A percentile compares a stretch with the other conserved stretches of the same genome.
These are phyloP conservation scores for Saksenaea vasiformis DNA, from an alignment of 371 early-diverging fungal genomes.

Conservation along the genomic window DNA sequence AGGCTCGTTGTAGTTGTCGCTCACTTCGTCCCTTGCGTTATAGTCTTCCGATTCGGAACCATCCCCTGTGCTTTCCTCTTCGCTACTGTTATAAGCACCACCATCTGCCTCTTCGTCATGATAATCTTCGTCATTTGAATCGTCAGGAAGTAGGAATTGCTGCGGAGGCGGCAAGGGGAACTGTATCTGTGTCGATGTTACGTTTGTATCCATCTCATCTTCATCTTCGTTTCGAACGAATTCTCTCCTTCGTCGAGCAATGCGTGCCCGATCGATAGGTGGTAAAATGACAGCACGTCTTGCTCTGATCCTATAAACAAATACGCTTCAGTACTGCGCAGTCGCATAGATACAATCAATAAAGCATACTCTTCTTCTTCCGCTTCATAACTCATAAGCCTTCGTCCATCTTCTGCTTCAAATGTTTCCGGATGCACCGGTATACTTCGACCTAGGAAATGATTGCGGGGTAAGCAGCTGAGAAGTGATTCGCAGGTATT, in stretches of 20 bases:
- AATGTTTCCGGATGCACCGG: slow-evolving; percentile 54
- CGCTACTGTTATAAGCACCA: slow-evolving; percentile 19
- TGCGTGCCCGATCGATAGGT: slow-evolving; percentile 46
- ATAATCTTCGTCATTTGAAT: slow-evolving; percentile 66
- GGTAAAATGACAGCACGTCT: slow-evolving; percentile 30
- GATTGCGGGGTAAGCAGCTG: background rate
- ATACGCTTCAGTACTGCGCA: background rate
- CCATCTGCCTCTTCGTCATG: slow-evolving; percentile 29
- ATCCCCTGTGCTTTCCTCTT: slow-evolving; percentile 16
- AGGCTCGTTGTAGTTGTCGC: slow-evolving; percentile 17
- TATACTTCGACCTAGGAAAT: slow-evolving; percentile 39
- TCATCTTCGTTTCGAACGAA: slow-evolving; percentile 53
- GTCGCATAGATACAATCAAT: background rate
- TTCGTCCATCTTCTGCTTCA: slow-evolving; percentile 45
- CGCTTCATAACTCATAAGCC: slow-evolving; percentile 43
- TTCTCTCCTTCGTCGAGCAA: slow-evolving; percentile 42
- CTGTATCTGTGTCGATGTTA: slow-evolving; percentile 41
- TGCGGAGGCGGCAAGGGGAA: slow-evolving; percentile 36
- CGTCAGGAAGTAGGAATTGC: slow-evolving; percentile 48
- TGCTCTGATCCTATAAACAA: slow-evolving; percentile 14
- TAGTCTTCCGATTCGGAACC: slow-evolving; percentile 25
- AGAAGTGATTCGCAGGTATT: background rate
- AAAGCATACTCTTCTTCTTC: slow-evolving; percentile 50
- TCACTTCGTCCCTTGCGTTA: slow-evolving; percentile 8
- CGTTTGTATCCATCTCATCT: slow-evolving; percentile 51